Percentiles rank a stretch among this genome's conserved stretches.
Evolutionary conservation across 768 basidiomycete species (phyloP).

Genomic region (Russula compacta): DNA sequence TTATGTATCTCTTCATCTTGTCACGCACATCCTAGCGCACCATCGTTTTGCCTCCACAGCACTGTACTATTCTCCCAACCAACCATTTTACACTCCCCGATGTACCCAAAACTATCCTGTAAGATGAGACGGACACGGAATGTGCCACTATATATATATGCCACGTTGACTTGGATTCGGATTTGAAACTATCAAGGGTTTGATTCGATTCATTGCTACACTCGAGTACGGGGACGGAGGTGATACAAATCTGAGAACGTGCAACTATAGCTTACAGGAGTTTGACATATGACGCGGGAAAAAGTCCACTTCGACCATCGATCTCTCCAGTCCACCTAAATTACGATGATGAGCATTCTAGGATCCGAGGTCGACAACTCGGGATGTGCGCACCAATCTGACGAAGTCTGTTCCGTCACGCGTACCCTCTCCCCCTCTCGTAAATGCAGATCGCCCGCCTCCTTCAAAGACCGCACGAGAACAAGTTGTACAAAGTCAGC

Average conservation of each 20-base stretch:
- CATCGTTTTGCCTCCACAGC: constrained; percentile 15
- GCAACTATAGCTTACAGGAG: constrained; percentile 3
- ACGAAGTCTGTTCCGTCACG: constrained; percentile 57
- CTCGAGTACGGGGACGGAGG: neutral
- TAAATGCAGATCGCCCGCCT: constrained; percentile 57
- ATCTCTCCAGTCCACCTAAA: constrained; percentile 20
- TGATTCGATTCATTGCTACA: neutral
- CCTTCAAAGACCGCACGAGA: constrained; percentile 33
- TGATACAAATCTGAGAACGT: neutral
- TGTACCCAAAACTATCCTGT: constrained; percentile 6
- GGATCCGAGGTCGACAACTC: neutral
- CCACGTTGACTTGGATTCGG: neutral
- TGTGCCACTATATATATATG: neutral
- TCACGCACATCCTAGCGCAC: constrained; percentile 17
- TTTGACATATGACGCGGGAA: constrained; percentile 17
- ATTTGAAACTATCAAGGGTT: neutral
- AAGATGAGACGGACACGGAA: constrained; percentile 5
- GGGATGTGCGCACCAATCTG: constrained; percentile 53
- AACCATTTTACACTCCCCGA: neutral
- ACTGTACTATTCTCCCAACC: constrained; percentile 6
- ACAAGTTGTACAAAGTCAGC: neutral
- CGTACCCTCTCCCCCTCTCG: constrained; percentile 49
- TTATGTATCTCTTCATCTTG: constrained; percentile 4
- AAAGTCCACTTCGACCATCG: constrained; percentile 15
- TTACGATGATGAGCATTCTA: neutral